Conservation (phyloP, 208 protist species). For the Porcisia hertigi region DNA sequence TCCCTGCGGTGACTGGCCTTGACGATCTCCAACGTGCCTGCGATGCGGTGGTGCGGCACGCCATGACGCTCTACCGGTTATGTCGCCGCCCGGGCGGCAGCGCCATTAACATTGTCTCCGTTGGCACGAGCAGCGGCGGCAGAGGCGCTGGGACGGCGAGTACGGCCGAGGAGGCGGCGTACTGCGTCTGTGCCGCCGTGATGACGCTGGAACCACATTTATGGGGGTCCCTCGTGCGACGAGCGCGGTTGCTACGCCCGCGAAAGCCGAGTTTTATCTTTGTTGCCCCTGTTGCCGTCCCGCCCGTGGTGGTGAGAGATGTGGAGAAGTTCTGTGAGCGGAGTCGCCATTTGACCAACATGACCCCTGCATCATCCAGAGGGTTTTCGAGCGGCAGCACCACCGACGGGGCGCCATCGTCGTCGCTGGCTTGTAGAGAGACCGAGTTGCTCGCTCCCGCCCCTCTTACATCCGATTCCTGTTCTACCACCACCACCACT, state of each 20-base stretch:
- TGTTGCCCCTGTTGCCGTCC: constrained; percentile 33
- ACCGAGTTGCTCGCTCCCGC: background rate
- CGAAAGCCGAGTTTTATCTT: constrained; percentile 50
- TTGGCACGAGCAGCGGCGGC: constrained; percentile 8
- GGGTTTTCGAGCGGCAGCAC: background rate
- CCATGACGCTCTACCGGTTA: constrained; percentile 68
- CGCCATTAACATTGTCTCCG: constrained; percentile 25
- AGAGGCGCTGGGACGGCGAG: constrained; percentile 17
- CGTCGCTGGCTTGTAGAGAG: background rate
- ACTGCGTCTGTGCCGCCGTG: constrained; percentile 61
- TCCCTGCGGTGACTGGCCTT: background rate
- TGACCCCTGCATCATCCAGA: background rate
- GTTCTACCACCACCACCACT: background rate
- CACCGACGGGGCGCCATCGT: background rate
- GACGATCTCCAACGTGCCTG: constrained; percentile 27
- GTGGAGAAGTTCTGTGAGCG: constrained; percentile 59
- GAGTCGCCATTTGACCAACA: constrained; percentile 36
- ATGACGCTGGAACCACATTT: constrained; percentile 41
- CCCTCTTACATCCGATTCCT: background rate
- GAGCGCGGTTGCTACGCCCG: constrained; percentile 48
- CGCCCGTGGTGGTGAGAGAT: constrained; percentile 43
- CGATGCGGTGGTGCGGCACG: constrained; percentile 32
- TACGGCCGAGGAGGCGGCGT: constrained; percentile 61
- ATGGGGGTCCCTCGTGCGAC: constrained; percentile 44
- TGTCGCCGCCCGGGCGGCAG: constrained; percentile 41